phyloP scores from a whole-genome alignment of 2,329 filamentous ascomycete species.

The Fusarium sp. region DNA sequence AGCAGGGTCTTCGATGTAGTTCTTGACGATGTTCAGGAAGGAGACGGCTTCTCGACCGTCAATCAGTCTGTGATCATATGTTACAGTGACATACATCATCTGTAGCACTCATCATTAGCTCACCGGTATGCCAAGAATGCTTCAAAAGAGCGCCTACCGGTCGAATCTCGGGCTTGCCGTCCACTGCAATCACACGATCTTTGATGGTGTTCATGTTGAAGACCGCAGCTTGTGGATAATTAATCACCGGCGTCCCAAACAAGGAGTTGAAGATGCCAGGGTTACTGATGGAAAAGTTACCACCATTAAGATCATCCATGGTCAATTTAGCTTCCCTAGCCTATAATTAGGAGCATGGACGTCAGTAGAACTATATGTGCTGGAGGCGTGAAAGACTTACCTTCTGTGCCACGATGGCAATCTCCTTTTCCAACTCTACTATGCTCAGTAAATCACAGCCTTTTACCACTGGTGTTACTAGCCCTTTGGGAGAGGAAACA shows the following conservation, averaged over 20 bases:
- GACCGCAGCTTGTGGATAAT: constrained; percentile 74
- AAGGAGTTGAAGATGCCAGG: constrained; percentile 34
- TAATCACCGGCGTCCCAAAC: constrained; percentile 74
- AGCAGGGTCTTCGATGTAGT: constrained; percentile 52
- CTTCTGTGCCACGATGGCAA: too few species aligned
- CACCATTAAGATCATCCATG: too few species aligned
- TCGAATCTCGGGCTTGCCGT: neutral
- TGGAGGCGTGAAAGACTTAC: too few species aligned
- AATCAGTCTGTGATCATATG: constrained; percentile 66
- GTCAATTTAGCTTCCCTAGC: too few species aligned
- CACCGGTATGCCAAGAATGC: neutral
- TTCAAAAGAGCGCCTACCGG: neutral
- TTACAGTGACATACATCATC: constrained; percentile 59
- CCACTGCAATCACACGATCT: neutral
- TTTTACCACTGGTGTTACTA: too few species aligned
- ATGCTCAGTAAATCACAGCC: too few species aligned
- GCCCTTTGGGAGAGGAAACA: too few species aligned
- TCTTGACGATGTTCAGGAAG: constrained; percentile 55
- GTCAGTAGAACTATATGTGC: too few species aligned
- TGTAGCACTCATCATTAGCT: constrained; percentile 1
- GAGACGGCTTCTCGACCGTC: constrained; percentile 69
- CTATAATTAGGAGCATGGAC: too few species aligned
- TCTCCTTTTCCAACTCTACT: too few species aligned
- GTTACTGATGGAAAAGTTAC: too few species aligned
- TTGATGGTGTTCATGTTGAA: constrained; percentile 47